Evolutionary conservation across 2,329 filamentous ascomycete species (phyloP).

Genomic region (Fusarium sp.): DNA sequence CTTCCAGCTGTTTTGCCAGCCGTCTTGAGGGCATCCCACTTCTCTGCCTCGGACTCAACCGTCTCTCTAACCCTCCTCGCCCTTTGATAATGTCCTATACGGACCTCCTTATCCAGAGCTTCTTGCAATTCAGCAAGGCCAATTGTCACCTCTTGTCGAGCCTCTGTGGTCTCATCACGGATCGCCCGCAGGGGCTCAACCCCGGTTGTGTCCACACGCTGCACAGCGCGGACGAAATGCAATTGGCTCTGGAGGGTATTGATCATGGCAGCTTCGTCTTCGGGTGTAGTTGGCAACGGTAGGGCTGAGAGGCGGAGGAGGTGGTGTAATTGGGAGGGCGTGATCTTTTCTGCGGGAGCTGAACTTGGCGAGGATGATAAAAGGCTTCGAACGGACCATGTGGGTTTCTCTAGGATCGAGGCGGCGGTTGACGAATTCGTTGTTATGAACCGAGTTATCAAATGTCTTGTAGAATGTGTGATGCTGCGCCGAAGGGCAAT

Average conservation of each 20-base stretch:
- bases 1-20: slow-evolving; percentile 72
- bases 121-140: slow-evolving; percentile 64
- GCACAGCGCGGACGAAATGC: slow-evolving; percentile 88
- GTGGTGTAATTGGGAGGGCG: slow-evolving; percentile 76
- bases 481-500: slow-evolving; percentile 37
- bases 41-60: slow-evolving; percentile 59
- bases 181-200: slow-evolving; percentile 80
- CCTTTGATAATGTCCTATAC: slow-evolving; percentile 63
- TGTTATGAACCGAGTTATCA: background rate
- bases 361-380: slow-evolving; percentile 57
- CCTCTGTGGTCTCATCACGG: slow-evolving; percentile 78
- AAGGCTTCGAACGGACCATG: slow-evolving; percentile 84
- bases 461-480: background rate
- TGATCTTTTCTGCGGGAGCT: slow-evolving; percentile 57
- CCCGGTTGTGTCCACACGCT: slow-evolving; percentile 76
- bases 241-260: slow-evolving; percentile 81
- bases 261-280: slow-evolving; percentile 76
- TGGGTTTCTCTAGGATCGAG: slow-evolving; percentile 72
- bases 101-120: slow-evolving; percentile 66
- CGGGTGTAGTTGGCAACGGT: slow-evolving; percentile 69
- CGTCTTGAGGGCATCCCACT: slow-evolving; percentile 75
- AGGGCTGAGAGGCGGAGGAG: slow-evolving; percentile 90
- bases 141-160: slow-evolving; percentile 66
- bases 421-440: slow-evolving; percentile 29
- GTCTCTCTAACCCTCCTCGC: slow-evolving; percentile 50